Base-by-base conservation (phyloP, 495 filamentous ascomycete species). In the Articulospora tetracladia region DNA sequence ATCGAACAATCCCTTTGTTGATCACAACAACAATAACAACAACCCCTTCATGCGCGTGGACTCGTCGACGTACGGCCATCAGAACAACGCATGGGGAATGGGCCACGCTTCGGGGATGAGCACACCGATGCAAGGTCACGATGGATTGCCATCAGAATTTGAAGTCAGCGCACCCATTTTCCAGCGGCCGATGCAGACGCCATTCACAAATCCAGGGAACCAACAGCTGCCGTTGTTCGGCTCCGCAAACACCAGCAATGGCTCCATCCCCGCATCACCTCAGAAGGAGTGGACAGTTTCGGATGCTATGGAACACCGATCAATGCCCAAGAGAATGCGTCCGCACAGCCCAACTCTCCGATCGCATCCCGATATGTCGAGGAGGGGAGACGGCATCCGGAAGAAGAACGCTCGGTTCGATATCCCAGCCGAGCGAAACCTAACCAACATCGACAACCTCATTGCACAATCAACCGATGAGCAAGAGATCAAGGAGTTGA, bases 381-480 rank as follows among this genome's bases (percentile, higher is more conserved):
- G 92, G 64, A 86, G 92, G 65, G 65, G 65, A 12, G 93, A 96
- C 69, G 94, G 94, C 51, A 96, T 98, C 75, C 86, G 95, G 64
- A 99, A 99, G 87, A 98, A 97, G 88, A 99, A 99, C 68, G 93
- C 93, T 65, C 88, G 95, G 49, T 97, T 99, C 74, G 94, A 98
- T 70, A 98, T 99, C 61, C 94, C 94, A 3, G 86, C 90, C 12
- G 95, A 97, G 76, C 84, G 93, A 46, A 98, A 90, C 64, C 82
- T 98, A 61, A 86, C 82, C 77, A 98, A 96, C 73, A 98, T 99
- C 76, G 94, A 99, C 72, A 83, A 89, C 55, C 77, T 98, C 67
- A 97, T 99, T 76, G 82, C 86, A 30, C 84, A 90, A 72, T 93
- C 92, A 20, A 88, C 77, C 51, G 91, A 98, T 66, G 94, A 98